Percentiles rank a stretch among this genome's conserved stretches.
These are phyloP conservation scores for Aureobasidium sp. DNA, from an alignment of 2,329 filamentous ascomycete genomes.

Conservation along the genomic window DNA sequence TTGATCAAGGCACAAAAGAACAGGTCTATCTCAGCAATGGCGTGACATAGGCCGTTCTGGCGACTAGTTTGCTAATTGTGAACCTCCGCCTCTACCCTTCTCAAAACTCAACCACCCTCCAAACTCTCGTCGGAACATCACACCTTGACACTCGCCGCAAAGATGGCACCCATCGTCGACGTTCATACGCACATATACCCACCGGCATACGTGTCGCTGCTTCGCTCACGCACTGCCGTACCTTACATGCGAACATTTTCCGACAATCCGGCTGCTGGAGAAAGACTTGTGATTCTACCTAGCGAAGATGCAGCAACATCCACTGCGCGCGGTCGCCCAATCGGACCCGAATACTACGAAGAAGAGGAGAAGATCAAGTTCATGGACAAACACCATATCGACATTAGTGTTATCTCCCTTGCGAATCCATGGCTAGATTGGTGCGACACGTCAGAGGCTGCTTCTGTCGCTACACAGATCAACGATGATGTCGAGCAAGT, in stretches of 20 bases:
- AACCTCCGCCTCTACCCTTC: too few species aligned
- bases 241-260: slow-evolving; percentile 64
- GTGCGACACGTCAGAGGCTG: slow-evolving; percentile 57
- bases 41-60: background rate
- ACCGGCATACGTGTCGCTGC: slow-evolving; percentile 51
- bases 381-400: slow-evolving; percentile 78
- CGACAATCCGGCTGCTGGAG: slow-evolving; percentile 41
- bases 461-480: slow-evolving; percentile 56
- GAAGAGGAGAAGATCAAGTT: slow-evolving; percentile 74
- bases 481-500: slow-evolving; percentile 72
- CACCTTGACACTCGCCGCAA: background rate
- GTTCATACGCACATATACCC: slow-evolving; percentile 60
- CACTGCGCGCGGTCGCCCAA: slow-evolving; percentile 63
- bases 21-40: background rate
- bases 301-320: slow-evolving; percentile 33
- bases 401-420: slow-evolving; percentile 76
- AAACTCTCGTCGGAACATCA: too few species aligned
- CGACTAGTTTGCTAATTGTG: too few species aligned
- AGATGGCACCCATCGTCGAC: slow-evolving; percentile 42
- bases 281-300: slow-evolving; percentile 61
- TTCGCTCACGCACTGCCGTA: slow-evolving; percentile 52
- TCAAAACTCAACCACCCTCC: too few species aligned
- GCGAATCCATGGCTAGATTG: slow-evolving; percentile 96
- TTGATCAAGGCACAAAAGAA: background rate
- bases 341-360: slow-evolving; percentile 77